Conservation (phyloP, 768 basidiomycete species). For the Tricholoma flavovirens region DNA sequence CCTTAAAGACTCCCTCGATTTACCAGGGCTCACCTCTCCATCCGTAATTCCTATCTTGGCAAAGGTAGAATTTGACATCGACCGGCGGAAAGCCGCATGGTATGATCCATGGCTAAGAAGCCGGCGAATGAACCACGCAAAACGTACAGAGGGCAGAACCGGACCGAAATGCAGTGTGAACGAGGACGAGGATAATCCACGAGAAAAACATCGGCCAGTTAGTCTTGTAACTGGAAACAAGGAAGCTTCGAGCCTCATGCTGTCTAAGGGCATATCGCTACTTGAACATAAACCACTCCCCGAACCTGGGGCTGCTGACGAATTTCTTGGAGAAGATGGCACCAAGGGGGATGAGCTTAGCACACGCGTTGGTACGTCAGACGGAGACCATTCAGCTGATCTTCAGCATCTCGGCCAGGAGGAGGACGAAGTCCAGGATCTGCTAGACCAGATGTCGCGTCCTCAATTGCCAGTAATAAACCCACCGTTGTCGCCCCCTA, state of each 20-base stretch:
- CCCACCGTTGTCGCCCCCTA: constrained; percentile 30
- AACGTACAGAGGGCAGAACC: constrained; percentile 42
- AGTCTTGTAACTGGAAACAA: constrained; percentile 49
- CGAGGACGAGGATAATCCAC: constrained; percentile 10
- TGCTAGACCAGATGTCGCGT: constrained; percentile 36
- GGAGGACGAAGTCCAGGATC: constrained; percentile 36
- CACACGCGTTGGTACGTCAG: constrained; percentile 29
- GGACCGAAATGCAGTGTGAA: constrained; percentile 19
- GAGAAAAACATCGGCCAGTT: constrained; percentile 33
- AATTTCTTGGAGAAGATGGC: constrained; percentile 20
- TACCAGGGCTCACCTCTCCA: constrained; percentile 60
- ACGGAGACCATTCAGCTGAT: constrained; percentile 50
- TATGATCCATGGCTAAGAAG: constrained; percentile 79
- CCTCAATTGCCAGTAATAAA: constrained; percentile 29
- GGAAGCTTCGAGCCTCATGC: constrained; percentile 33
- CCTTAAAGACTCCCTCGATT: constrained; percentile 46
- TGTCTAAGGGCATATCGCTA: constrained; percentile 18
- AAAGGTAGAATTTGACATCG: constrained; percentile 94
- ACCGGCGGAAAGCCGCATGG: constrained; percentile 74
- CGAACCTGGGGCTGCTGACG: constrained; percentile 15
- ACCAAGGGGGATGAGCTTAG: constrained; percentile 32
- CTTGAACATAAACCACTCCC: constrained; percentile 27
- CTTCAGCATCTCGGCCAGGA: constrained; percentile 27
- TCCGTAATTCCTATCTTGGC: constrained; percentile 81
- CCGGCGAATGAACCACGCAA: constrained; percentile 54